These are phyloP conservation scores for Colletotrichum sp. DNA, from an alignment of 2,329 filamentous ascomycete genomes.

Conservation along the genomic window DNA sequence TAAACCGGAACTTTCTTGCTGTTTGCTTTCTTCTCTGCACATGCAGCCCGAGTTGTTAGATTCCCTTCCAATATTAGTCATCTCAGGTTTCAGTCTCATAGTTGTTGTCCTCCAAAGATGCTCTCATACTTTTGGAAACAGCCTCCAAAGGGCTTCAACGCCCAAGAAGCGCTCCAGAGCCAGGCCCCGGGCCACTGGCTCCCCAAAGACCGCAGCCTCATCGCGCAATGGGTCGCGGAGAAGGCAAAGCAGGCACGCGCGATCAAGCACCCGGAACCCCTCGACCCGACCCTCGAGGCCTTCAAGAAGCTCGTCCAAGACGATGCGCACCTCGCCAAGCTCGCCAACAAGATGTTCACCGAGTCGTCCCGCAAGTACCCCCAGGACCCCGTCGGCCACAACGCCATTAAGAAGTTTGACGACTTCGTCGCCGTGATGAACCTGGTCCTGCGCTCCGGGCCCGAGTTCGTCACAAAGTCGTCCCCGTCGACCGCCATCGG, in stretches of 20 bases:
- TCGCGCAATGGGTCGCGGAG: neutral
- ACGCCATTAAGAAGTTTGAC: neutral
- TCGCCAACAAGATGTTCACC: slow-evolving; percentile 1
- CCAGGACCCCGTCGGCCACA: neutral
- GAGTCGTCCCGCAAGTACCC: neutral
- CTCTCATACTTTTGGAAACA: neutral
- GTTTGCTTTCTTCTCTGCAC: neutral
- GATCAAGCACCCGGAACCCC: neutral
- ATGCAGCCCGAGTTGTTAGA: neutral
- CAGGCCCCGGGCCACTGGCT: neutral
- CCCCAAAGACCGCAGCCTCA: neutral
- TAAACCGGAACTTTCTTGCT: neutral
- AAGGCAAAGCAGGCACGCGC: neutral
- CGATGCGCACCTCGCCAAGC: neutral
- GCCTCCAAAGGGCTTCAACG: neutral
- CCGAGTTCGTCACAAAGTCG: neutral
- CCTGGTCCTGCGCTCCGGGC: neutral
- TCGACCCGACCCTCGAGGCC: neutral
- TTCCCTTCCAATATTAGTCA: neutral
- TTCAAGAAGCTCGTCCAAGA: neutral
- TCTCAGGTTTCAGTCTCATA: neutral
- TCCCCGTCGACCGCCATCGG: slow-evolving; percentile 27
- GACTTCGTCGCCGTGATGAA: neutral
- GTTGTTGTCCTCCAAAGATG: neutral
- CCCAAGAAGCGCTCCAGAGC: neutral